phyloP scores from a whole-genome alignment of 2,329 filamentous ascomycete species.

The Cytospora piceicola region DNA sequence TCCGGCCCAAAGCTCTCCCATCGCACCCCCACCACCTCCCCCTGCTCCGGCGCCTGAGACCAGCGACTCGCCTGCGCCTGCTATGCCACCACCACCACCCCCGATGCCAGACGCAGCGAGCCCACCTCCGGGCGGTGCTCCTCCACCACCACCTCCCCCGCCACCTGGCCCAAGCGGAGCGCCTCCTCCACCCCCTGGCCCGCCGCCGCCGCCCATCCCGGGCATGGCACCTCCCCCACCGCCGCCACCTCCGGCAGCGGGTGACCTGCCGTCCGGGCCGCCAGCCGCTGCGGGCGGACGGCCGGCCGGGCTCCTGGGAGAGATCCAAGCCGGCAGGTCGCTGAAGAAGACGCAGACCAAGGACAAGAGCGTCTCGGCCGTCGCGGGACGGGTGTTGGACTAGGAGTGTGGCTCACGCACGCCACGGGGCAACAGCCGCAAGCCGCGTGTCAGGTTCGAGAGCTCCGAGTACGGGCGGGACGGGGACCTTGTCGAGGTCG shows the following conservation, averaged over 20 bases:
- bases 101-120: constrained; percentile 31
- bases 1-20: constrained; percentile 42
- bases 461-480: constrained; percentile 16
- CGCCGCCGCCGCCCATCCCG: constrained; percentile 44
- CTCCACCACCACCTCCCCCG: constrained; percentile 37
- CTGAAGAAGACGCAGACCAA: constrained; percentile 89
- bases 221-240: constrained; percentile 48
- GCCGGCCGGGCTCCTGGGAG: constrained; percentile 70
- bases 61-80: constrained; percentile 37
- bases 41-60: constrained; percentile 39
- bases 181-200: constrained; percentile 39
- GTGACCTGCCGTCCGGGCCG: constrained; percentile 39
- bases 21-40: constrained; percentile 46
- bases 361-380: constrained; percentile 74
- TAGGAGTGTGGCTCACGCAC: constrained; percentile 36
- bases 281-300: constrained; percentile 51
- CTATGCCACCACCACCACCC: constrained; percentile 48
- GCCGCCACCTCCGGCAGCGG: constrained; percentile 24
- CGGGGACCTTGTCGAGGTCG: not conserved
- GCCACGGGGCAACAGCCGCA: not conserved
- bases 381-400: constrained; percentile 75
- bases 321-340: constrained; percentile 79
- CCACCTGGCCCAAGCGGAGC: constrained; percentile 45
- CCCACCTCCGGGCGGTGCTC: constrained; percentile 39
- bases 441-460: not conserved